Conservation (phyloP, 78 protist genomes). For the Speleostelium caveatum region DNA sequence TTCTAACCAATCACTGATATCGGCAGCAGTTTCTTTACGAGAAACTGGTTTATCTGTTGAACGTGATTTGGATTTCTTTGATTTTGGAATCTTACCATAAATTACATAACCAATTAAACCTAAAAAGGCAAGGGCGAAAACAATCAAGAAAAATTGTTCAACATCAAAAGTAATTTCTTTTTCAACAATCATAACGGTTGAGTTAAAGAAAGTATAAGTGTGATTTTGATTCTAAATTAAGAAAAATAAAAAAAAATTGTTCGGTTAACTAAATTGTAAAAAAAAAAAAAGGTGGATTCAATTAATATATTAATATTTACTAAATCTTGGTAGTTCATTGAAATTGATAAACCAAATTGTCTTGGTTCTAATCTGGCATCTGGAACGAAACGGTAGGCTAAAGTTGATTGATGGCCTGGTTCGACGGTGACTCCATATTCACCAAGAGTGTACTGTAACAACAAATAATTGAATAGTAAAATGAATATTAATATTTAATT, state of each 20-base stretch:
- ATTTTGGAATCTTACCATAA: constrained; percentile 52
- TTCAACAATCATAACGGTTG: constrained; percentile 57
- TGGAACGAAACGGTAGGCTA: constrained; percentile 78
- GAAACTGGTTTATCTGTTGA: not conserved
- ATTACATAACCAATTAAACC: constrained; percentile 54
- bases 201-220: constrained; percentile 68
- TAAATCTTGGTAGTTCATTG: constrained; percentile 46
- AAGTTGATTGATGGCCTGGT: constrained; percentile 63
- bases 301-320: too few relatives aligned
- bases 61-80: constrained; percentile 26
- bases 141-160: constrained; percentile 61
- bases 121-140: constrained; percentile 49
- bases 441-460: constrained; percentile 54
- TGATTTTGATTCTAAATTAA: constrained; percentile 56
- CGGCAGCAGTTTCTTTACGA: not conserved
- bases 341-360: constrained; percentile 58
- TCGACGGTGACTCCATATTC: constrained; percentile 57
- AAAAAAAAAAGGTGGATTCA: too few relatives aligned
- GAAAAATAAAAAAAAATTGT: too few relatives aligned
- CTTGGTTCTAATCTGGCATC: constrained; percentile 63
- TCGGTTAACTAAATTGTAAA: too few relatives aligned
- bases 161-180: constrained; percentile 54
- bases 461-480: not conserved
- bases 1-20: constrained; percentile 53
- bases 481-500: too few relatives aligned